Conservation (phyloP, 768 basidiomycete species). For the Gelatoporia subvermispora region DNA sequence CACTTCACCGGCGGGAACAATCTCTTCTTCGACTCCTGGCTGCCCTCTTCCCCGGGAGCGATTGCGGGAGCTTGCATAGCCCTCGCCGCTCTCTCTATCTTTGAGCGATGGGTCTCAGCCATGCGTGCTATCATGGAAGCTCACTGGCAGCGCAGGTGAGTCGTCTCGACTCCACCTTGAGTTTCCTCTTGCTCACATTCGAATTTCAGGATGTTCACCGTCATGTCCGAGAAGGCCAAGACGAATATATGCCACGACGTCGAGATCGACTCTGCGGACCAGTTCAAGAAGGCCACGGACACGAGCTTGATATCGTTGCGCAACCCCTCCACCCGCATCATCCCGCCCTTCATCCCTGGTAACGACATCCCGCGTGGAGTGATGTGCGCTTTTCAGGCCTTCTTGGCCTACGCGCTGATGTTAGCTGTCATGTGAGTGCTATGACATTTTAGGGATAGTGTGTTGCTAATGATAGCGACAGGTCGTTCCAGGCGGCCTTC, state of each 20-base stretch:
- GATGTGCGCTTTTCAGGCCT: constrained; percentile 56
- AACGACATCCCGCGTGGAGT: constrained; percentile 72
- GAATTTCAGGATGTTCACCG: neutral
- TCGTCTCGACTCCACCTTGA: no score
- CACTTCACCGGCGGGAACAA: constrained; percentile 64
- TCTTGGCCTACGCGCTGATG: constrained; percentile 72
- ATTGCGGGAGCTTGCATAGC: constrained; percentile 74
- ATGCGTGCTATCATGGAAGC: constrained; percentile 46
- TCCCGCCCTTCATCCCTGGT: constrained; percentile 58
- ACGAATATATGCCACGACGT: constrained; percentile 1
- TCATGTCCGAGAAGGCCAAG: neutral
- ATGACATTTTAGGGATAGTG: constrained; percentile 4
- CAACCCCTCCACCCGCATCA: constrained; percentile 28
- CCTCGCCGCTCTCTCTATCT: constrained; percentile 59
- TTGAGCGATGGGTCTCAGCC: constrained; percentile 67
- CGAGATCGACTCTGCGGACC: constrained; percentile 7
- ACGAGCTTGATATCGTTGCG: neutral
- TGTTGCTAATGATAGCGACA: constrained; percentile 25
- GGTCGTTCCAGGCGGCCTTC: constrained; percentile 81
- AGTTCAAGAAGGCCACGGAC: neutral
- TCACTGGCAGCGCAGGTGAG: constrained; percentile 58
- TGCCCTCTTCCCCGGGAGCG: constrained; percentile 62
- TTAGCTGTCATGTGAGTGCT: constrained; percentile 67
- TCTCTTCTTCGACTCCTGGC: constrained; percentile 65
- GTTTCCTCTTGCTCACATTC: neutral